A percentile compares a stretch with the other conserved stretches of the same genome.
phyloP scores from a whole-genome alignment of 306 rosid species.

The Pachyrhizus erosus region DNA sequence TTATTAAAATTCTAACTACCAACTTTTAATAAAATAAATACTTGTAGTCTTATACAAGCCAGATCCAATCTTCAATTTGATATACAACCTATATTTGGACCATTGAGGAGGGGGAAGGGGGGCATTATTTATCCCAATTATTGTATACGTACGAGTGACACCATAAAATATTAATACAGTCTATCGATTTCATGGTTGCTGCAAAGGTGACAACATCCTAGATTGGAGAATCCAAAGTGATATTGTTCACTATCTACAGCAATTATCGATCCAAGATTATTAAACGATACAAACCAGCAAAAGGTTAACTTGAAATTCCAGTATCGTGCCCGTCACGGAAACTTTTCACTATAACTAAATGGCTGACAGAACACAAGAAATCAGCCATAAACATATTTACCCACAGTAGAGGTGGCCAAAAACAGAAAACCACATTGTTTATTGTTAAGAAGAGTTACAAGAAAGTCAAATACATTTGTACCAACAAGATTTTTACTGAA shows the following conservation, averaged over 20 bases:
- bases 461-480: constrained; percentile 52
- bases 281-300: constrained; percentile 27
- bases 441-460: constrained; percentile 44
- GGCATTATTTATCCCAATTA: background rate
- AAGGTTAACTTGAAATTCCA: constrained; percentile 19
- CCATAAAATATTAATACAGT: constrained; percentile 18
- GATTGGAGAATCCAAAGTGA: constrained; percentile 36
- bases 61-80: no score
- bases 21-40: no score
- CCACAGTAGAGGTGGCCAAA: constrained; percentile 18
- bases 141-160: background rate
- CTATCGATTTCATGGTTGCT: constrained; percentile 28
- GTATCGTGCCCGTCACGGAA: background rate
- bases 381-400: constrained; percentile 35
- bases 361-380: constrained; percentile 33
- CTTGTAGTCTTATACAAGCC: no score
- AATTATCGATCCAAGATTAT: constrained; percentile 19
- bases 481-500: constrained; percentile 33
- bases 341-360: constrained; percentile 6
- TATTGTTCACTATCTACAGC: constrained; percentile 36
- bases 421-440: constrained; percentile 46
- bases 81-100: no score
- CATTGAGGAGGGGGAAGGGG: no score
- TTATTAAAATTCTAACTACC: no score
- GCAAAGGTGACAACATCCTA: constrained; percentile 28